These are phyloP conservation scores for Monosporascus cannonballus DNA, from an alignment of 2,329 filamentous ascomycete species.

Conservation along the genomic window DNA sequence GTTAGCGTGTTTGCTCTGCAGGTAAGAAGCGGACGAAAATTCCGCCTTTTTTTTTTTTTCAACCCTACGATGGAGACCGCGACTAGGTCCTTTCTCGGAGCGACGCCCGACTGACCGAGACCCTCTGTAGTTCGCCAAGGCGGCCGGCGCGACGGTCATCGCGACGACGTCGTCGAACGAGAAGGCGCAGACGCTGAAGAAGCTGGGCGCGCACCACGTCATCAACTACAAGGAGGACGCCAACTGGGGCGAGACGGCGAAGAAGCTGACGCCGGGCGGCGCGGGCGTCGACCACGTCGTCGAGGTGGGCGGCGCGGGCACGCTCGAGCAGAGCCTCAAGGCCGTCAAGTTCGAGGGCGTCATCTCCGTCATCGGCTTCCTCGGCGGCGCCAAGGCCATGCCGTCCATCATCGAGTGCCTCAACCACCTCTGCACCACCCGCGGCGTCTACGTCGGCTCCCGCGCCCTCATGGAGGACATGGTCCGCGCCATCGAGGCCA, in stretches of 20 bases:
- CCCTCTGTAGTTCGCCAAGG: constrained; percentile 38
- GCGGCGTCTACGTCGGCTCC: constrained; percentile 36
- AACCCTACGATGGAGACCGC: no score
- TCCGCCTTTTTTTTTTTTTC: background rate
- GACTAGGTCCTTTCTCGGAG: background rate
- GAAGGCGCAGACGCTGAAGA: constrained; percentile 37
- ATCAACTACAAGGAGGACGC: constrained; percentile 42
- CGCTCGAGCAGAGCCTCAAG: constrained; percentile 38
- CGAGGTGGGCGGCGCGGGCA: constrained; percentile 40
- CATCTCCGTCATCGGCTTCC: constrained; percentile 38
- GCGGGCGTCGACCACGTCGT: constrained; percentile 41
- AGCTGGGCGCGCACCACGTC: constrained; percentile 43
- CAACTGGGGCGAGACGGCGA: constrained; percentile 40
- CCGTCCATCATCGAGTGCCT: constrained; percentile 47
- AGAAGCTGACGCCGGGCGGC: constrained; percentile 34
- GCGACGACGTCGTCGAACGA: constrained; percentile 40
- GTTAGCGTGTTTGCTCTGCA: constrained; percentile 61
- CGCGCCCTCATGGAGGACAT: constrained; percentile 36
- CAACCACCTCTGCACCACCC: constrained; percentile 29
- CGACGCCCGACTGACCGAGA: background rate
- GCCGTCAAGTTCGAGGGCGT: constrained; percentile 40
- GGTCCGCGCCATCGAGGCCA: constrained; percentile 34
- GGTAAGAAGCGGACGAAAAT: constrained; percentile 12
- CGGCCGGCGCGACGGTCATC: constrained; percentile 41
- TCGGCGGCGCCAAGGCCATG: constrained; percentile 37